A percentile compares a stretch with the other conserved stretches of the same genome.
phyloP scores from a whole-genome alignment of 106 monocot species.

The Dioscorea alata region DNA sequence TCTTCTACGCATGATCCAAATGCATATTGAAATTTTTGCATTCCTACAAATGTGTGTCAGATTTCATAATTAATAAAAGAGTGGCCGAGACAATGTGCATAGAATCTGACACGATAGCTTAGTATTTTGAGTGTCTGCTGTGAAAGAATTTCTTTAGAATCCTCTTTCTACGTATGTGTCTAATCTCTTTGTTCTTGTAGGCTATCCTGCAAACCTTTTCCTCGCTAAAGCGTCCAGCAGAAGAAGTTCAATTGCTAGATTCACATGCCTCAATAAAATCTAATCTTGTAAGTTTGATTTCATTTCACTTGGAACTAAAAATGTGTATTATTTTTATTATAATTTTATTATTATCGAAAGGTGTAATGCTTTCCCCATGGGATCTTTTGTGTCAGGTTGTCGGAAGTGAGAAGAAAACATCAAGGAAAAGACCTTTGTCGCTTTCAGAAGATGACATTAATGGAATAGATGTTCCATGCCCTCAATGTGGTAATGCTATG shows the following conservation, averaged over 20 bases:
- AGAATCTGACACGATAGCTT: no score
- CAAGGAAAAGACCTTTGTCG: conserved; percentile 58
- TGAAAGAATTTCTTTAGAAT: no score
- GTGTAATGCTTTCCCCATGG: no score
- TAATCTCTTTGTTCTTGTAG: conserved; percentile 26
- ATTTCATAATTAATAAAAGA: no score
- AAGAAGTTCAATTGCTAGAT: conserved; percentile 76
- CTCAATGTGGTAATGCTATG: conserved; percentile 75
- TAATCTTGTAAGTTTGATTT: conserved; percentile 63
- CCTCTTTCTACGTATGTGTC: no score
- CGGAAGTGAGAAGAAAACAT: conserved; percentile 27
- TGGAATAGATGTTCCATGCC: conserved; percentile 42
- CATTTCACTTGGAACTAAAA: not conserved
- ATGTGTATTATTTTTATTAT: no score
- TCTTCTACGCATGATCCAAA: no score
- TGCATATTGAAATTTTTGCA: no score
- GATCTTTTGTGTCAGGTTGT: conserved; percentile 38
- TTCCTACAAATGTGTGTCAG: no score
- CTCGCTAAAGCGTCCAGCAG: conserved; percentile 70
- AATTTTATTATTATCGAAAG: no score
- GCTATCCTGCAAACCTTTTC: conserved; percentile 66
- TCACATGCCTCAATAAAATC: conserved; percentile 64
- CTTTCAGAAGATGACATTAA: conserved; percentile 30
- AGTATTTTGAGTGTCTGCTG: no score
- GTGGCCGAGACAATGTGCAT: no score